Conservation (phyloP, 1,284 basidiomycete species). For the Moniliophthora roreri region DNA sequence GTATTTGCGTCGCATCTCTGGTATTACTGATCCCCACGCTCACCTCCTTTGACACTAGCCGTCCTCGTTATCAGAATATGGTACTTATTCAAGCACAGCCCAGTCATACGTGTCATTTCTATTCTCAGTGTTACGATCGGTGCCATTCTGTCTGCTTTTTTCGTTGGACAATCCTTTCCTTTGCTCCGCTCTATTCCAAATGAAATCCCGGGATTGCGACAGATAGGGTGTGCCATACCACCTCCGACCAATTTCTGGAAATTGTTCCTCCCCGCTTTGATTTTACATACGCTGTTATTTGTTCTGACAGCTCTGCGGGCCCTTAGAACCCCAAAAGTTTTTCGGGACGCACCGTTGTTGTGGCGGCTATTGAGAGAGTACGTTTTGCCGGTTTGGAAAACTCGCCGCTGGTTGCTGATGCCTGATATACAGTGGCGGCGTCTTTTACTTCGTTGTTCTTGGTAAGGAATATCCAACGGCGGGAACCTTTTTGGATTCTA, state of each 20-base stretch:
- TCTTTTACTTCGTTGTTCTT: not conserved
- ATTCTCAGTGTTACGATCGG: not conserved
- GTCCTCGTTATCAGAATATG: constrained; percentile 6
- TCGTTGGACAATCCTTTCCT: not conserved
- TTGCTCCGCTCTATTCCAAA: not conserved
- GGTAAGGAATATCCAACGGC: not conserved
- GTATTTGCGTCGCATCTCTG: not conserved
- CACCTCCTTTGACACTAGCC: not conserved
- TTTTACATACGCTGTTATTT: not conserved
- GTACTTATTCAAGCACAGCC: not conserved
- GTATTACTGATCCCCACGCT: not conserved
- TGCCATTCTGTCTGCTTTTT: not conserved
- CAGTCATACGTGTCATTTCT: not conserved
- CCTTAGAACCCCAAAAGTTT: not conserved
- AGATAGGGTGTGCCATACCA: not conserved
- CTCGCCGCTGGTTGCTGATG: not conserved
- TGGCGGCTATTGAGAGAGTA: not conserved
- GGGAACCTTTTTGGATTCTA: not conserved
- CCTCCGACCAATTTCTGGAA: not conserved
- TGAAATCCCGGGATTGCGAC: not conserved
- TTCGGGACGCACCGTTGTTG: not conserved
- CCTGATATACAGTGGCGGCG: not conserved
- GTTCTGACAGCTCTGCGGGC: not conserved
- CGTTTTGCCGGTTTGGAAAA: not conserved
- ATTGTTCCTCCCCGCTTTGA: not conserved